phyloP scores from a whole-genome alignment of 345 rosid species.

The Pugionium cornutum region DNA sequence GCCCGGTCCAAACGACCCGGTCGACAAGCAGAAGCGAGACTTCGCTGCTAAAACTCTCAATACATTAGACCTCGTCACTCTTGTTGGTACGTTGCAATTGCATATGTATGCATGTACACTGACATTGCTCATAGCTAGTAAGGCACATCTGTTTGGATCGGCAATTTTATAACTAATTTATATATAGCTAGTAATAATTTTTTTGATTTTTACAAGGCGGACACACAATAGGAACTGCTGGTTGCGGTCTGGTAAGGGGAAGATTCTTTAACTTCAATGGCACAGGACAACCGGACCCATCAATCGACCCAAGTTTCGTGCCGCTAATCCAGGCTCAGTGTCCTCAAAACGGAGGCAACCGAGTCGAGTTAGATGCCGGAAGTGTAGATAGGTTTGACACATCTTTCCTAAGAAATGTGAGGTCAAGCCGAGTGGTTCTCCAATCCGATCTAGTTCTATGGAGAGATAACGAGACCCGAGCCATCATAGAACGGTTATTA shows the following conservation, averaged over 20 bases:
- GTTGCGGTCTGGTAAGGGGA: slow-evolving; percentile 41
- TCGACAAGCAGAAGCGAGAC: slow-evolving; percentile 43
- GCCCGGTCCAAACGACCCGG: slow-evolving; percentile 42
- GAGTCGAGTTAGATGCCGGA: slow-evolving; percentile 44
- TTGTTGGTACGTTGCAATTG: slow-evolving; percentile 43
- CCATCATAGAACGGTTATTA: slow-evolving; percentile 33
- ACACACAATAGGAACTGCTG: slow-evolving; percentile 54
- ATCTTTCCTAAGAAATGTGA: slow-evolving; percentile 46
- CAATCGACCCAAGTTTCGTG: slow-evolving; percentile 36
- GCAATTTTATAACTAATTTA: no score
- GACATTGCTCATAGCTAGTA: no score
- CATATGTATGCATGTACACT: no score
- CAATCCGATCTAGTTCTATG: slow-evolving; percentile 46
- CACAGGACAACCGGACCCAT: slow-evolving; percentile 40
- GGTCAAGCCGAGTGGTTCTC: slow-evolving; percentile 43
- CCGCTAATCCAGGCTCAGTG: slow-evolving; percentile 30
- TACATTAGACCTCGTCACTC: slow-evolving; percentile 51
- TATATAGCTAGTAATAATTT: no score
- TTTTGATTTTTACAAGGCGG: slow-evolving; percentile 39
- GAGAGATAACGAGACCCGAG: slow-evolving; percentile 41
- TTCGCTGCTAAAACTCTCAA: slow-evolving; percentile 42
- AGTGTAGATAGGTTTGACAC: slow-evolving; percentile 45
- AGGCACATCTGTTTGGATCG: no score
- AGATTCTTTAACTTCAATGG: slow-evolving; percentile 46
- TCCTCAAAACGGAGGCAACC: slow-evolving; percentile 38